These are phyloP conservation scores for Waitea zeae DNA, from an alignment of 1,284 basidiomycete genomes.

Conservation along the genomic window DNA sequence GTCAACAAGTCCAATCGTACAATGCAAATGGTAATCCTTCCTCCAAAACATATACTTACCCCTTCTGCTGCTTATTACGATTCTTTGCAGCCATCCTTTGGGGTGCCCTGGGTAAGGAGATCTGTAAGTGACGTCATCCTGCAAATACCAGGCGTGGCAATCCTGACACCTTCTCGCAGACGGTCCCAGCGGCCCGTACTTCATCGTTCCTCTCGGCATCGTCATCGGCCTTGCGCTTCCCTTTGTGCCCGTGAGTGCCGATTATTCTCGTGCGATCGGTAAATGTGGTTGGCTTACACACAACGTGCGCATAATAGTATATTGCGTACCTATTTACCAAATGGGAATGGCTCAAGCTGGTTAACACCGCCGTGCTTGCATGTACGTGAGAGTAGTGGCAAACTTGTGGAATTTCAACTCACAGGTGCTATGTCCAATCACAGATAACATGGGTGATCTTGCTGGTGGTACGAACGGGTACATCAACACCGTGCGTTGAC, in stretches of 20 bases:
- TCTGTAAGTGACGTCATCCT: no score
- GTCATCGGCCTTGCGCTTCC: slow-evolving; percentile 31
- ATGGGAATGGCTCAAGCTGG: slow-evolving; percentile 5
- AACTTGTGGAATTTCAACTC: no score
- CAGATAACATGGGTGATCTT: slow-evolving; percentile 8
- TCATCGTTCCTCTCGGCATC: slow-evolving; percentile 28
- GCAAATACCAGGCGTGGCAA: slow-evolving; percentile 6
- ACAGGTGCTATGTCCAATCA: no score
- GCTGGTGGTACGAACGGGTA: slow-evolving; percentile 11
- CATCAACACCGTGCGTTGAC: slow-evolving; percentile 8
- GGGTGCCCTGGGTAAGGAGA: slow-evolving; percentile 34
- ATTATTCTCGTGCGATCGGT: no score
- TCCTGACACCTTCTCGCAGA: slow-evolving; percentile 11
- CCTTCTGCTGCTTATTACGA: no score
- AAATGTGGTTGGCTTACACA: no score
- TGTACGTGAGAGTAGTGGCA: no score
- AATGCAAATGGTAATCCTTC: no score
- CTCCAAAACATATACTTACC: no score
- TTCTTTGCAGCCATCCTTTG: slow-evolving; percentile 35
- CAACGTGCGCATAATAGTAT: no score
- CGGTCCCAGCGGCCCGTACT: slow-evolving; percentile 20
- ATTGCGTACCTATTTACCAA: neutral
- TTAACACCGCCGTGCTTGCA: neutral
- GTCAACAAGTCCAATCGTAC: slow-evolving; percentile 19
- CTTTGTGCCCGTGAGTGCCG: slow-evolving; percentile 32